Base-by-base conservation (phyloP, 2,329 filamentous ascomycete genomes). In the Neonectria punicea region DNA sequence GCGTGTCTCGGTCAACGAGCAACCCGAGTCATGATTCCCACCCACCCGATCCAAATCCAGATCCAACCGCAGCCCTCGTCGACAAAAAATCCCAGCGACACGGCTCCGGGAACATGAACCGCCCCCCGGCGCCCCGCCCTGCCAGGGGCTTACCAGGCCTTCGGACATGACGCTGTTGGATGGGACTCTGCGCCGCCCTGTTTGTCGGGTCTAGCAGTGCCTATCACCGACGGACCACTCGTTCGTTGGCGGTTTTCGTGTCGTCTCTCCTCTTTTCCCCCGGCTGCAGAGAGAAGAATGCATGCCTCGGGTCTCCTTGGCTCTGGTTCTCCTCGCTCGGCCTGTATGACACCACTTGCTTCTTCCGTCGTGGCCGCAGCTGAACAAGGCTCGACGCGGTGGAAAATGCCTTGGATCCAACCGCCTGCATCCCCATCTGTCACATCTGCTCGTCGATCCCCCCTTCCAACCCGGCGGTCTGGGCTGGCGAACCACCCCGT, bases 381-480 rank as follows among this genome's bases (percentile, higher is more conserved):
- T 16, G 14, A 39, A n/a, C 4, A 39, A 1, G 14, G 14, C 14
- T 39, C 14, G 14, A n/a, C 36, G 14, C 36, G 16, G 5, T 25
- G 13, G 16, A 16, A 39, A n/a, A 39, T 39, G 36, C n/a, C 36
- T 39, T n/a, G 36, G 16, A 39, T 16, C 36, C 14, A n/a, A n/a
- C n/a, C 36, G 14, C 16, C 36, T 6, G 36, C 36, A 7, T 39
- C 36, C 36, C 36, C 36, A 8, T n/a, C 36, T 34, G 32, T 13
- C 10, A 34, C 36, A 39, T 39, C 14, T n/a, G 36, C 14, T 13
- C 6, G 36, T 16, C 5, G 14, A 16, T 16, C 36, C 14, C 39
- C 11, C n/a, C 39, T 43, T 34, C 28, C 11, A 7, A 43, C 47
- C 56, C 56, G 46, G 56, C 56, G 34, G 56, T 51, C 56, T 58